Percentiles rank a stretch among this genome's conserved stretches.
Conservation (phyloP, 2,329 filamentous ascomycete species). For the Fusarium concolor region DNA sequence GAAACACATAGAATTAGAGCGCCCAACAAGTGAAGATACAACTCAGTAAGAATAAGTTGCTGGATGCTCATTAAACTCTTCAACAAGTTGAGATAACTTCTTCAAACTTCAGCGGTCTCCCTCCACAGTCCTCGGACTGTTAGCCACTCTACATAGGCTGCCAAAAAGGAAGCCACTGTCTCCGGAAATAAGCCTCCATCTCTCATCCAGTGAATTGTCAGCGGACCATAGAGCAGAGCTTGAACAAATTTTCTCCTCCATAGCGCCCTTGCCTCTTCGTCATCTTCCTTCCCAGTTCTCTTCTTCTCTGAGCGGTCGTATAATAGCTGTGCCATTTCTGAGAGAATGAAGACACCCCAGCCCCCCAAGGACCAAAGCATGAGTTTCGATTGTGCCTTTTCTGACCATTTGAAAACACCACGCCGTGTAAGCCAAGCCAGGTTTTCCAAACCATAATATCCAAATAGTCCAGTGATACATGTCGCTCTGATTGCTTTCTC, state of each 20-base stretch:
- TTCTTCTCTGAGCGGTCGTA: slow-evolving; percentile 3
- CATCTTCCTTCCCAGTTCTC: not conserved
- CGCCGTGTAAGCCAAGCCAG: slow-evolving; percentile 19
- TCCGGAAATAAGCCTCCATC: slow-evolving; percentile 22
- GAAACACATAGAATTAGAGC: no score
- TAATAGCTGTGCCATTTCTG: slow-evolving; percentile 18
- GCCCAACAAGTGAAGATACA: no score
- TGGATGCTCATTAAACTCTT: no score
- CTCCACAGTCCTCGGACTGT: slow-evolving; percentile 25
- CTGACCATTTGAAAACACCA: slow-evolving; percentile 6
- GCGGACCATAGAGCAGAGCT: slow-evolving; percentile 15
- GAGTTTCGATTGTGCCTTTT: slow-evolving; percentile 14
- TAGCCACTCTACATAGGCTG: slow-evolving; percentile 30
- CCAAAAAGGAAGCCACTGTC: slow-evolving; percentile 11
- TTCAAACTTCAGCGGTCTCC: not conserved
- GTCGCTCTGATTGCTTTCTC: slow-evolving; percentile 5
- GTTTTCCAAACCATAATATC: slow-evolving; percentile 19
- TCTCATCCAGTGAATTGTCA: slow-evolving; percentile 28
- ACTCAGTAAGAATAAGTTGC: no score
- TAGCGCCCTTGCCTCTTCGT: not conserved
- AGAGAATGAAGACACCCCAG: slow-evolving; percentile 22
- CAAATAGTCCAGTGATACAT: slow-evolving; percentile 12
- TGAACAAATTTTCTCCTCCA: slow-evolving; percentile 25
- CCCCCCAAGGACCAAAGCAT: slow-evolving; percentile 20
- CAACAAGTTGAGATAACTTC: rapidly evolving